phyloP scores from a whole-genome alignment of 208 protist genomes.

The Trypanosoma scelopori region DNA sequence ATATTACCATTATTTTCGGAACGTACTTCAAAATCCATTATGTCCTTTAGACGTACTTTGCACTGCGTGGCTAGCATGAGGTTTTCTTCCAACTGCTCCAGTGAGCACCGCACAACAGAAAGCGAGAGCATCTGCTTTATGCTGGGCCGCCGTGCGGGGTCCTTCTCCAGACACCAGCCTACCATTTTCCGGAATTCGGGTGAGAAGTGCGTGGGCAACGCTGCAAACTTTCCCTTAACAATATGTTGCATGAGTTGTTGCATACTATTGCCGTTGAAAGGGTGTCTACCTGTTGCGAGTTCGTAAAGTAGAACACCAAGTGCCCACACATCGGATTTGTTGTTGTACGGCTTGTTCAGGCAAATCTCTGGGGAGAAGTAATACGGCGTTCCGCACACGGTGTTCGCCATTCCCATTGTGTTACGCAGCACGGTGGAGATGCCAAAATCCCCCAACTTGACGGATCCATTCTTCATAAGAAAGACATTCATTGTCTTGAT shows the following conservation, averaged over 20 bases:
- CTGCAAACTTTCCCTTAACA: constrained; percentile 75
- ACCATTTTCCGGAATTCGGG: constrained; percentile 85
- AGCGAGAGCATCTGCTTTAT: constrained; percentile 77
- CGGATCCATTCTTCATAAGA: constrained; percentile 89
- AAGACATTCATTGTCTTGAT: constrained; percentile 95
- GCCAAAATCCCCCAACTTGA: constrained; percentile 94
- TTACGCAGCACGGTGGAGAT: constrained; percentile 91
- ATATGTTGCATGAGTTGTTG: constrained; percentile 94
- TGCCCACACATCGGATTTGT: constrained; percentile 96
- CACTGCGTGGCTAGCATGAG: constrained; percentile 90
- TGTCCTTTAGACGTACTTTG: constrained; percentile 80
- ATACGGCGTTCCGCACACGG: constrained; percentile 93
- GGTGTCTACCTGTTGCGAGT: constrained; percentile 83
- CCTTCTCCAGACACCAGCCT: constrained; percentile 87
- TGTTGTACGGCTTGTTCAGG: constrained; percentile 94
- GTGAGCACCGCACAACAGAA: constrained; percentile 62
- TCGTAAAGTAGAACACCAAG: constrained; percentile 91
- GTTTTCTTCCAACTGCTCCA: constrained; percentile 85
- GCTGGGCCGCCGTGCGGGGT: constrained; percentile 68
- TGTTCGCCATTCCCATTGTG: constrained; percentile 92
- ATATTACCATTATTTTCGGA: constrained; percentile 23
- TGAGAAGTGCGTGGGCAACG: constrained; percentile 84
- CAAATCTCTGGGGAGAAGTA: constrained; percentile 97
- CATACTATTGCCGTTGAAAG: constrained; percentile 94
- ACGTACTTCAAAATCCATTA: constrained; percentile 80